phyloP scores from a whole-genome alignment of 768 basidiomycete genomes.

The Amanita fuliginea region DNA sequence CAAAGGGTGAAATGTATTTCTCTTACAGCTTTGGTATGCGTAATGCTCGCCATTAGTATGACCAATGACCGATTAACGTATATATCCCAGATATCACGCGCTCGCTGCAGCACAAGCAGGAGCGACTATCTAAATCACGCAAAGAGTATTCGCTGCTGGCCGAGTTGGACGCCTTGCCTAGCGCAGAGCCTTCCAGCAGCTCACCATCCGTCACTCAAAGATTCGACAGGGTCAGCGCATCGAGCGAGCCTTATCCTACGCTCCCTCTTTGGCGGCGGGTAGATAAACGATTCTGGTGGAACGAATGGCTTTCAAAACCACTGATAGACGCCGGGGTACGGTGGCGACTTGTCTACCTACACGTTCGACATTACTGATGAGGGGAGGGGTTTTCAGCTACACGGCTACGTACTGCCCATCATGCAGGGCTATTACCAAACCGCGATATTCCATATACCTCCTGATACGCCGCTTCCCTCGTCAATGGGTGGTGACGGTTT shows the following conservation, averaged over 20 bases:
- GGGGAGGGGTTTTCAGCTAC: conserved; percentile 33
- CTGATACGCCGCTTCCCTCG: conserved; percentile 20
- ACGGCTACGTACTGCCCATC: conserved; percentile 80
- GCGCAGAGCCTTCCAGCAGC: conserved; percentile 14
- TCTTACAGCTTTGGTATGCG: conserved; percentile 70
- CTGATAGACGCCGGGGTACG: conserved; percentile 82
- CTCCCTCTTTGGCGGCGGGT: conserved; percentile 89
- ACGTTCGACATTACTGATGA: background rate
- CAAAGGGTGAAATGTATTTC: conserved; percentile 86
- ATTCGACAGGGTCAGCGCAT: conserved; percentile 27
- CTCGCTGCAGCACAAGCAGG: conserved; percentile 72
- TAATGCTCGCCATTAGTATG: background rate
- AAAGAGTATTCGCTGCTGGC: conserved; percentile 49
- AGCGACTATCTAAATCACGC: conserved; percentile 44
- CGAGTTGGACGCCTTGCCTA: conserved; percentile 43
- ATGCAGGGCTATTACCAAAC: conserved; percentile 91
- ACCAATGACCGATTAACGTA: background rate
- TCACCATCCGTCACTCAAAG: conserved; percentile 3
- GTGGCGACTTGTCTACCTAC: conserved; percentile 3
- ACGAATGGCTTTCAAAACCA: conserved; percentile 75
- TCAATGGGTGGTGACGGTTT: background rate
- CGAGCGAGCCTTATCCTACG: conserved; percentile 63
- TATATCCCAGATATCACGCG: conserved; percentile 62
- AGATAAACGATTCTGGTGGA: conserved; percentile 94
- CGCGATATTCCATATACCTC: conserved; percentile 52